Conservation (phyloP, 495 filamentous ascomycete species). For the Xylaria acuta region DNA sequence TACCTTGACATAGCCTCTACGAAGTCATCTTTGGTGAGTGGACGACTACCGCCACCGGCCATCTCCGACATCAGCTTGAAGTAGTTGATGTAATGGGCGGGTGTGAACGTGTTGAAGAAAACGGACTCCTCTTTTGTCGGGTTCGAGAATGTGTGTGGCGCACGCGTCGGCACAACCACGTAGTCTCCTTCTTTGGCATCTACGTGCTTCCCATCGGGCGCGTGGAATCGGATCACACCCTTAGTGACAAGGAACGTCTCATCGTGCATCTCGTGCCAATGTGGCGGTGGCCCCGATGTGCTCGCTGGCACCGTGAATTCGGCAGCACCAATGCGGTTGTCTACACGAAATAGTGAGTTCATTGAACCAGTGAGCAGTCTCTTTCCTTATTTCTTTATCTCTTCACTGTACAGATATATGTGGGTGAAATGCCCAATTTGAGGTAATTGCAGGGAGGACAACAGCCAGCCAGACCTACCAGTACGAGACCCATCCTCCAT, state of each 20-base stretch:
- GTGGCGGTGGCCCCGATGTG: constrained; percentile 52
- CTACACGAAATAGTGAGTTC: constrained; percentile 32
- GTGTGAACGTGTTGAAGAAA: constrained; percentile 64
- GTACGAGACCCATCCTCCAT: constrained; percentile 50
- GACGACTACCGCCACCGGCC: constrained; percentile 37
- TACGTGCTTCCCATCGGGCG: constrained; percentile 49
- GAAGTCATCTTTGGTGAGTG: constrained; percentile 46
- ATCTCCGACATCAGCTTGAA: constrained; percentile 52
- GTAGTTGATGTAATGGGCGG: constrained; percentile 58
- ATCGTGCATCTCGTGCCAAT: constrained; percentile 55
- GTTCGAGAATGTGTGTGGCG: constrained; percentile 62
- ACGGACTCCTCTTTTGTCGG: constrained; percentile 58
- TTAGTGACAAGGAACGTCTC: constrained; percentile 61
- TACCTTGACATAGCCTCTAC: constrained; percentile 50
- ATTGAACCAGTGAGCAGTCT: background rate
- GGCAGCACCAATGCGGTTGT: too few relatives aligned
- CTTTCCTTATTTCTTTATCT: too few relatives aligned
- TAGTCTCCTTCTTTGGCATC: constrained; percentile 57
- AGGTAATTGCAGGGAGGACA: background rate
- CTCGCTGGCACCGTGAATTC: too few relatives aligned
- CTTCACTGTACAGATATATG: background rate
- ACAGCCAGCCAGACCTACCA: constrained; percentile 10
- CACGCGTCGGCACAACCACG: constrained; percentile 57
- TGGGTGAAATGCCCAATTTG: background rate
- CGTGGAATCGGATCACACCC: constrained; percentile 48